A percentile compares a stretch with the other conserved stretches of the same genome.
Conservation (phyloP, 176 grass and related monocot genomes). For the Lolium perenne region DNA sequence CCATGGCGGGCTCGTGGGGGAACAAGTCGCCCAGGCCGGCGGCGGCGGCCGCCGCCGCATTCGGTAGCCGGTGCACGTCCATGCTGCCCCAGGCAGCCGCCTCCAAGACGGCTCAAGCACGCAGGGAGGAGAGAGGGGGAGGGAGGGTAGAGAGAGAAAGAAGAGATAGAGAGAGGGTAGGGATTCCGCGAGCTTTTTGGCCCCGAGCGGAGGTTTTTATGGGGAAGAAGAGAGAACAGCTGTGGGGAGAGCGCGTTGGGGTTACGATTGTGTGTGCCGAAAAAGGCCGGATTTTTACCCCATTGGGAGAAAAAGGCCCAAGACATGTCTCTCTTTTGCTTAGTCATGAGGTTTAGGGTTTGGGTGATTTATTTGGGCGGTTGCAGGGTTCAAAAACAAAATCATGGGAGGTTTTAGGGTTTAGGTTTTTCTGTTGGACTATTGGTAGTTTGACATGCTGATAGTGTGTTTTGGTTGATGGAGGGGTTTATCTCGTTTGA, state of each 20-base stretch:
- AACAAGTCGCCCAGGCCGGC: conserved; percentile 39
- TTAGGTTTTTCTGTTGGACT: neutral
- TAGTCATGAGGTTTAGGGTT: neutral
- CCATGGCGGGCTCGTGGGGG: conserved; percentile 43
- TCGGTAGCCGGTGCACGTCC: conserved; percentile 46
- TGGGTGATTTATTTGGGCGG: neutral
- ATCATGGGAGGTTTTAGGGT: neutral
- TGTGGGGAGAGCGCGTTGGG: neutral
- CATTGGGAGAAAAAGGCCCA: neutral
- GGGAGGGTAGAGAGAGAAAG: neutral
- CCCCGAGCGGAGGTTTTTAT: conserved; percentile 44
- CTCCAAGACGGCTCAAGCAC: neutral
- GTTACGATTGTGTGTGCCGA: neutral
- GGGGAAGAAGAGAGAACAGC: conserved; percentile 9
- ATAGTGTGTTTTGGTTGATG: neutral
- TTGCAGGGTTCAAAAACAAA: neutral
- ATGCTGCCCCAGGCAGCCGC: conserved; percentile 18
- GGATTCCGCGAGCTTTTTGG: conserved; percentile 37
- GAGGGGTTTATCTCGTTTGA: neutral
- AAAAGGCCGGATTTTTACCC: neutral
- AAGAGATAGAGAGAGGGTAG: neutral
- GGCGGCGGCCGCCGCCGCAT: conserved; percentile 27
- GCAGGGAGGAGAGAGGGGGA: neutral
- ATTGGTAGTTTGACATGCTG: neutral
- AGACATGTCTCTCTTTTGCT: neutral